These are phyloP conservation scores for Alternaria brassicicola DNA, from an alignment of 2,329 filamentous ascomycete genomes.

Conservation along the genomic window DNA sequence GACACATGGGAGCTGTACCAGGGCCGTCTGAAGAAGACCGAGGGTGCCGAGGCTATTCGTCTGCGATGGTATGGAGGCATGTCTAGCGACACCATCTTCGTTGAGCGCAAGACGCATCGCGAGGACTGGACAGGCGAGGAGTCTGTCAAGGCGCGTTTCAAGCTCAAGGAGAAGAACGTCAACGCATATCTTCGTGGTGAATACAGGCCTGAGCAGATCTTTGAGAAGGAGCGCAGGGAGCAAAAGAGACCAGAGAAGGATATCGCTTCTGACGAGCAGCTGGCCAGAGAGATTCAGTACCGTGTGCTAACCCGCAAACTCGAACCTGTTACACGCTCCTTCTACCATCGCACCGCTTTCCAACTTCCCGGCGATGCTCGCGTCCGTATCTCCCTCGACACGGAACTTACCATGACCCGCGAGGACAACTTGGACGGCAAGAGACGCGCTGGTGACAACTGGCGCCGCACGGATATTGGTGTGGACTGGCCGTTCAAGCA, in stretches of 20 bases:
- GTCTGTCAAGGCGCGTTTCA: constrained; percentile 96
- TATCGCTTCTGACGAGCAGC: constrained; percentile 86
- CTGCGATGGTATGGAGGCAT: constrained; percentile 97
- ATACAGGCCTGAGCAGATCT: constrained; percentile 84
- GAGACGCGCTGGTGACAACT: constrained; percentile 80
- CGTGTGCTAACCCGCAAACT: constrained; percentile 86
- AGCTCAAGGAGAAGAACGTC: constrained; percentile 95
- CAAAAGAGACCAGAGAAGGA: constrained; percentile 92
- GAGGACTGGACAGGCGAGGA: constrained; percentile 99
- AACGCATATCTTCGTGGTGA: constrained; percentile 87
- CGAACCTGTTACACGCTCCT: constrained; percentile 87
- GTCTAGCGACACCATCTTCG: constrained; percentile 92
- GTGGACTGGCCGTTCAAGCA: constrained; percentile 95
- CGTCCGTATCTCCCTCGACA: constrained; percentile 95
- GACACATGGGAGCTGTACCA: constrained; percentile 93
- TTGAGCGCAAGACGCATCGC: constrained; percentile 96
- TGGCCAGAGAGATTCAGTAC: constrained; percentile 93
- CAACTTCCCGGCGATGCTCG: constrained; percentile 95
- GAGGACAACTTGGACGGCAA: constrained; percentile 92
- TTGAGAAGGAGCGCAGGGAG: constrained; percentile 94
- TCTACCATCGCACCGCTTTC: constrained; percentile 98
- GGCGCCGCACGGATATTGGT: constrained; percentile 96
- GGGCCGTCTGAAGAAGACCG: constrained; percentile 94
- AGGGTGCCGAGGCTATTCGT: constrained; percentile 95
- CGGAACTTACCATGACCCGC: constrained; percentile 90